These are phyloP conservation scores for Candida freyschussii DNA, from an alignment of 1,139 yeast species.

Conservation along the genomic window DNA sequence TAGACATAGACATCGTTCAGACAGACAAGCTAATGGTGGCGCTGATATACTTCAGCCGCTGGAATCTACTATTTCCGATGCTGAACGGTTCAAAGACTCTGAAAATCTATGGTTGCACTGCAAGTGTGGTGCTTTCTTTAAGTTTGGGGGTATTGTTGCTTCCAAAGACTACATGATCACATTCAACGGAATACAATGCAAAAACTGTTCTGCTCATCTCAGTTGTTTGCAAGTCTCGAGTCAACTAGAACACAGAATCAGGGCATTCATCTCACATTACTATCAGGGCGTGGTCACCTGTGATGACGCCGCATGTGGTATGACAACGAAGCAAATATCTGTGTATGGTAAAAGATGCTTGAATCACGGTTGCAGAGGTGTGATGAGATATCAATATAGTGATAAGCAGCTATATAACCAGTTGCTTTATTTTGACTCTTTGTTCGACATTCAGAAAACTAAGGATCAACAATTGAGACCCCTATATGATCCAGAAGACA, in stretches of 20 bases:
- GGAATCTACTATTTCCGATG: constrained; percentile 77
- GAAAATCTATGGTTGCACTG: constrained; percentile 55
- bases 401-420: constrained; percentile 87
- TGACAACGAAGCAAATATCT: constrained; percentile 76
- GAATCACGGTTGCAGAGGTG: constrained; percentile 66
- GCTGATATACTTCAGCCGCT: constrained; percentile 61
- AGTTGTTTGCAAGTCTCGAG: constrained; percentile 53
- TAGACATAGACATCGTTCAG: constrained; percentile 38
- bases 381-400: constrained; percentile 70
- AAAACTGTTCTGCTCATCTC: constrained; percentile 50
- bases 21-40: constrained; percentile 31
- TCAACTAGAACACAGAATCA: constrained; percentile 68
- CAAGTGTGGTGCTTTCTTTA: constrained; percentile 54
- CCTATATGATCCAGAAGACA: constrained; percentile 31
- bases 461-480: constrained; percentile 54
- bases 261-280: constrained; percentile 67
- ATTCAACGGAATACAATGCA: constrained; percentile 69
- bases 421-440: constrained; percentile 66
- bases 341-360: constrained; percentile 89
- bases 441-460: constrained; percentile 82
- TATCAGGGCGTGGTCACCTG: constrained; percentile 85
- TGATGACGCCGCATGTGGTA: constrained; percentile 80
- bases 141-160: constrained; percentile 69
- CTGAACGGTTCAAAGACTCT: constrained; percentile 73
- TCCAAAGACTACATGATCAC: constrained; percentile 57